These are phyloP conservation scores for Aspergillus caelatus DNA, from an alignment of 2,329 filamentous ascomycete species.

Conservation along the genomic window DNA sequence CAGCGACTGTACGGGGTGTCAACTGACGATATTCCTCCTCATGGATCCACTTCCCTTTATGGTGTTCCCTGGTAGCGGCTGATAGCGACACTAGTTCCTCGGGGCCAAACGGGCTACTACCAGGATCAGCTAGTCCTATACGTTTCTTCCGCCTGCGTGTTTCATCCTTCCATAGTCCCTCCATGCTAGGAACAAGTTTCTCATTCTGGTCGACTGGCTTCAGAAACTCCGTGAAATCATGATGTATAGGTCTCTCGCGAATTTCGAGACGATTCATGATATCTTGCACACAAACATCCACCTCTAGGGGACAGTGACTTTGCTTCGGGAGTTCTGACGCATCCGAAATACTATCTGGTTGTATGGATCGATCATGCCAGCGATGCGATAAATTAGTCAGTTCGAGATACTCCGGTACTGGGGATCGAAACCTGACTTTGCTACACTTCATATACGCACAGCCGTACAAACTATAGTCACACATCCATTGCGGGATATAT, in stretches of 20 bases:
- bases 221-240: constrained; percentile 78
- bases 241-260: constrained; percentile 76
- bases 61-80: constrained; percentile 72
- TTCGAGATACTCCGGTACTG: constrained; percentile 71
- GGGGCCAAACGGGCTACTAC: constrained; percentile 74
- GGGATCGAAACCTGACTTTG: constrained; percentile 72
- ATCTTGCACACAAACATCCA: constrained; percentile 85
- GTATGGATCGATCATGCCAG: constrained; percentile 80
- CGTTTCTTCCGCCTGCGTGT: constrained; percentile 73
- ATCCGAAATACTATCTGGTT: constrained; percentile 61
- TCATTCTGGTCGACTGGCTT: constrained; percentile 66
- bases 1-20: constrained; percentile 63
- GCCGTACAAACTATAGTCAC: constrained; percentile 95
- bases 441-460: constrained; percentile 80
- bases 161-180: constrained; percentile 89
- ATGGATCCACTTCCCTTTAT: constrained; percentile 86
- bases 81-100: constrained; percentile 89
- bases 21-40: constrained; percentile 78
- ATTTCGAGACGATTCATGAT: constrained; percentile 82
- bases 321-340: constrained; percentile 69
- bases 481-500: constrained; percentile 95
- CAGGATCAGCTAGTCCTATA: constrained; percentile 66
- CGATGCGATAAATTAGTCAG: constrained; percentile 64
- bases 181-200: constrained; percentile 92
- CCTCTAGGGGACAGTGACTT: constrained; percentile 86